Evolutionary conservation across 345 rosid genomes (phyloP), one percentile per base, ranked within the genome.

Genomic region (Sisymbrium altissimum): DNA sequence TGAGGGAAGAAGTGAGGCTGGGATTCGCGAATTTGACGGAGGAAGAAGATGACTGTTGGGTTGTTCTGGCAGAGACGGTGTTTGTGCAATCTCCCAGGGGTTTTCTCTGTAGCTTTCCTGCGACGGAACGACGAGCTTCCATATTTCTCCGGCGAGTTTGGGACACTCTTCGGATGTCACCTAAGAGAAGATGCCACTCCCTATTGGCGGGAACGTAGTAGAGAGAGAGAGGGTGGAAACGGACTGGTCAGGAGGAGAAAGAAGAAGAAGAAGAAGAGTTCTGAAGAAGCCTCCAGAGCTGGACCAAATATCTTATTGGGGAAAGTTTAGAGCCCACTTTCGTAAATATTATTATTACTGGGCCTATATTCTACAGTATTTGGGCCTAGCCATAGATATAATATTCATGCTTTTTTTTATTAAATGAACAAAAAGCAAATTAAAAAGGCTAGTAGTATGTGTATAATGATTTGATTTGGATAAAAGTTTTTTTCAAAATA

Each of bases 11-110:
- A 29, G 75, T 52, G 52, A 79, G 75, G 43, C 56, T 61, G 18
- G 81, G 81, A 48, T 79, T 79, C 55, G 75, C 62, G 71, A 23
- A 69, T 73, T 78, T 73, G 66, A 73, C 9, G 66, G 68, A 3
- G 6, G 54, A 54, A 54, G 81, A 61, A 68, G 81, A 58, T 18
- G 66, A 11, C 19, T 62, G 74, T 60, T 44, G 60, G 6, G 74
- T 17, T 32, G 73, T 30, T 68, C 54, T 54, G 17, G n/a, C n/a
- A n/a, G 81, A 38, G 74, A 77, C 30, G 64, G 65, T 56, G 57
- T 78, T 78, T 6, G 81, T 78, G 48, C 81, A 78, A 49, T 78
- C 81, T 19, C 66, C 81, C 13, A 78, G 78, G 13, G 81, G 74
- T 40, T 73, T 73, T 3, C 81, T 44, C 23, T 36, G 77, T 19